Conservation (phyloP, 2,329 filamentous ascomycete genomes). For the Pestalotiopsis sp. region DNA sequence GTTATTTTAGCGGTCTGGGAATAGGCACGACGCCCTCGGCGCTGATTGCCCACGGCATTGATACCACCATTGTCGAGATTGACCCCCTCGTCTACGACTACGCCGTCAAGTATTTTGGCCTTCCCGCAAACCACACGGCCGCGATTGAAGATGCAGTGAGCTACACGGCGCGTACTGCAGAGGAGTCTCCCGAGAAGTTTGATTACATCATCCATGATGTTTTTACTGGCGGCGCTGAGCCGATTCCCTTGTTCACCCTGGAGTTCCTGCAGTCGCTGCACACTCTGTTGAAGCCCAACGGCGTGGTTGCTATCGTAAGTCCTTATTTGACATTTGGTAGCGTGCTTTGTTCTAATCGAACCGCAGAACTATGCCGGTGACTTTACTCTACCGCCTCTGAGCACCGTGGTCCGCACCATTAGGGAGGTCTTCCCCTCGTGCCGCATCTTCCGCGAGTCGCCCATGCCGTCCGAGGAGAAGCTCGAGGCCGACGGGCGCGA, state of each 20-base stretch:
- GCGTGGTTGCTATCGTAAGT: slow-evolving; percentile 84
- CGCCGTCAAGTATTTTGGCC: slow-evolving; percentile 79
- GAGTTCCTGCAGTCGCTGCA: slow-evolving; percentile 78
- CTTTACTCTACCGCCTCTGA: slow-evolving; percentile 73
- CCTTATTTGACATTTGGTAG: neutral
- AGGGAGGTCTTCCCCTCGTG: slow-evolving; percentile 82
- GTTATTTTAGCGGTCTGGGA: slow-evolving; percentile 71
- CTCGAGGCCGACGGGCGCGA: slow-evolving; percentile 58
- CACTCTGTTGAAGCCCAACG: slow-evolving; percentile 72
- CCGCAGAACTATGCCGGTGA: slow-evolving; percentile 91
- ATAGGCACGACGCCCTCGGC: slow-evolving; percentile 91
- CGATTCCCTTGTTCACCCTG: slow-evolving; percentile 81
- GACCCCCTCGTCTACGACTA: slow-evolving; percentile 88
- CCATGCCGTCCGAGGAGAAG: slow-evolving; percentile 49
- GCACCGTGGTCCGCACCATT: slow-evolving; percentile 82
- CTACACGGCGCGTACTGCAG: slow-evolving; percentile 58
- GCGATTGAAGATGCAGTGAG: slow-evolving; percentile 79
- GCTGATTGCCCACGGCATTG: slow-evolving; percentile 82
- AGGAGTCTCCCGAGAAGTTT: slow-evolving; percentile 55
- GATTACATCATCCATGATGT: slow-evolving; percentile 98
- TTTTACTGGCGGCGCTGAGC: slow-evolving; percentile 94
- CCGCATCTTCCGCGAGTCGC: slow-evolving; percentile 83
- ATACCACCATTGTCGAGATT: slow-evolving; percentile 93
- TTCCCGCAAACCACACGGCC: slow-evolving; percentile 77
- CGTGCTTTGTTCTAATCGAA: neutral